Evolutionary conservation across 306 rosid genomes (phyloP), one percentile per base, ranked within the genome.

Genomic region (Fagus crenata): DNA sequence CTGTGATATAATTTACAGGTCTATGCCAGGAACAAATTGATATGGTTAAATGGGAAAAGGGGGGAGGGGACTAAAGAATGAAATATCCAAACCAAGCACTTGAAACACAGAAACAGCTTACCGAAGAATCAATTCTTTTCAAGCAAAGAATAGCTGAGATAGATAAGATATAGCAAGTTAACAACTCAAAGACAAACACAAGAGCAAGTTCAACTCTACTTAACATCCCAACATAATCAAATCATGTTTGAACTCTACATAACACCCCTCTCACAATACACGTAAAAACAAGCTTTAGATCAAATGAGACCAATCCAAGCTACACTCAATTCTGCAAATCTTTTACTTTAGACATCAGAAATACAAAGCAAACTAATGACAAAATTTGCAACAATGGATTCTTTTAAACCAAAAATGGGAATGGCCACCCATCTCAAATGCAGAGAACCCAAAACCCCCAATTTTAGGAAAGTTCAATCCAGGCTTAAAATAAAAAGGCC

Each of bases 291-390:
- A 73, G 54, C 77, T 78, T 22, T 49, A 53, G 36, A 59, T 69
- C 59, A 67, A 31, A 74, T 31, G 43, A 72, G 40, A 49, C 59
- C 79, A 76, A 79, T 36, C 80, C 84, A 80, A 49, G 73, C 74
- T 59, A 69, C 77, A 74, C 73, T 36, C 60, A 65, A 28, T 78
- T 65, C 73, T 80, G 74, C 80, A 82, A 67, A 64, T 75, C 71
- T 41, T 53, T 83, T n/a, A 37, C 71, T 69, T 69, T 6, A 17
- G 71, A 80, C 53, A 60, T 76, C 73, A 81, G 56, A 82, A 75
- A 76, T 74, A 83, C 85, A 84, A 39, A 69, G 53, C 80, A 77
- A 69, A 71, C 86, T 74, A 42, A 69, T 35, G 75, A 78, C 90
- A 89, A 89, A 80, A 83, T 73, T 77, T 79, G 84, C 73, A 71